Evolutionary conservation across 2,329 filamentous ascomycete species (phyloP), one percentile per base, ranked within the genome.

Genomic region (Trichoderma aggressivum): DNA sequence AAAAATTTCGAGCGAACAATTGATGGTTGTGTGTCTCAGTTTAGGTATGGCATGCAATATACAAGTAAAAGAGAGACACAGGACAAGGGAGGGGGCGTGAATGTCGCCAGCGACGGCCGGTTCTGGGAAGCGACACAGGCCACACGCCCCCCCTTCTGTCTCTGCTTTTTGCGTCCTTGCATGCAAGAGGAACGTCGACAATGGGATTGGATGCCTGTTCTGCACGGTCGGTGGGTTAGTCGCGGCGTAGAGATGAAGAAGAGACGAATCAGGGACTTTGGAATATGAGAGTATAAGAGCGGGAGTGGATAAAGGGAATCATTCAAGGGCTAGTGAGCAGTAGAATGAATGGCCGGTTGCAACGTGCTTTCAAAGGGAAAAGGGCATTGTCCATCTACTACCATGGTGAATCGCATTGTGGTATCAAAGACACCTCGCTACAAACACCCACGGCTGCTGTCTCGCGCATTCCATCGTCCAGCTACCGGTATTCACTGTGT

Each of bases 101-200:
- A 10, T 2, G n/a, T 47, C 28, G 30, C 24, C 47, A 43, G 36
- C 64, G 34, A 59, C 30, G 65, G n/a, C 65, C 56, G 65, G 65
- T 34, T 69, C 14, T 60, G 65, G 39, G 30, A 69, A 53, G 39
- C 28, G 55, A 43, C 28, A 6, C 53, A 16, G 55, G 24, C 65
- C 26, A 26, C 65, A 60, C 64, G 11, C 64, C 65, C 65, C 55
- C 56, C 56, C 30, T 50, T n/a, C 26, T 61, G 36, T 69, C 56
- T 59, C 39, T 50, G 53, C 65, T 69, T 32, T 34, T 34, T 58
- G 55, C 65, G 65, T 68, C 65, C 65, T 68, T 60, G 65, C 65
- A 60, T 68, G 65, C 55, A 68, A 34, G 65, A 69, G 65, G 65
- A 69, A 69, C 56, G 65, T 58, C n/a, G 55, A 69, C 39, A 53